Conservation (phyloP, 148 eudicot species). For the Rhododendron molle region DNA sequence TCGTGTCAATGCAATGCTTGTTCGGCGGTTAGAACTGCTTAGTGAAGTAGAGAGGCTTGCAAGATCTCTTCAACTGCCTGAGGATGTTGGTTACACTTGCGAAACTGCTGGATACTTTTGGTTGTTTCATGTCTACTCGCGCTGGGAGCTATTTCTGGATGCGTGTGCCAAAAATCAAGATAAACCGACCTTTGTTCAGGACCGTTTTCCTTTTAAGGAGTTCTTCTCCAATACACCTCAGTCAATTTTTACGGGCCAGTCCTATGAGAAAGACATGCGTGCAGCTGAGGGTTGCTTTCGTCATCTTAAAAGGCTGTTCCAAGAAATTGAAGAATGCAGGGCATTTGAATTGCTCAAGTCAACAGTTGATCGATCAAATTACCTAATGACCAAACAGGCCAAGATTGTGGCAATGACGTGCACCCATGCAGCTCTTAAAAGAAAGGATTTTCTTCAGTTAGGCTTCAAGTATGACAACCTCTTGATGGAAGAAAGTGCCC, state of each 20-base stretch:
- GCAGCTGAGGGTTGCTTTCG: constrained; percentile 93
- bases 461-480: constrained; percentile 97
- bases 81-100: constrained; percentile 98
- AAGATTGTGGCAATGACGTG: constrained; percentile 99
- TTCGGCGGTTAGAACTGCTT: constrained; percentile 84
- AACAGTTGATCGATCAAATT: constrained; percentile 88
- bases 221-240: constrained; percentile 79
- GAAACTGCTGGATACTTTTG: constrained; percentile 97
- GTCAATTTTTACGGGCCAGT: constrained; percentile 76
- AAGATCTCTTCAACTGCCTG: constrained; percentile 92
- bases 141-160: constrained; percentile 96
- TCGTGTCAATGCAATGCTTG: constrained; percentile 98
- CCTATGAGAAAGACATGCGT: constrained; percentile 84
- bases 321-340: constrained; percentile 97
- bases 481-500: constrained; percentile 99
- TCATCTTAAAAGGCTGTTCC: constrained; percentile 86
- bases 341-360: constrained; percentile 98
- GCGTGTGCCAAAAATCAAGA: constrained; percentile 69
- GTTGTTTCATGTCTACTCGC: constrained; percentile 95
- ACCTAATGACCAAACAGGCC: constrained; percentile 96
- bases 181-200: constrained; percentile 67
- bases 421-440: constrained; percentile 96
- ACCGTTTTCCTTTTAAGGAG: constrained; percentile 86
- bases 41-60: constrained; percentile 97
- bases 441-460: constrained; percentile 88